Conservation (phyloP, 225 moss, liverwort and hornwort species). For the Physcomitrellopsis africana region DNA sequence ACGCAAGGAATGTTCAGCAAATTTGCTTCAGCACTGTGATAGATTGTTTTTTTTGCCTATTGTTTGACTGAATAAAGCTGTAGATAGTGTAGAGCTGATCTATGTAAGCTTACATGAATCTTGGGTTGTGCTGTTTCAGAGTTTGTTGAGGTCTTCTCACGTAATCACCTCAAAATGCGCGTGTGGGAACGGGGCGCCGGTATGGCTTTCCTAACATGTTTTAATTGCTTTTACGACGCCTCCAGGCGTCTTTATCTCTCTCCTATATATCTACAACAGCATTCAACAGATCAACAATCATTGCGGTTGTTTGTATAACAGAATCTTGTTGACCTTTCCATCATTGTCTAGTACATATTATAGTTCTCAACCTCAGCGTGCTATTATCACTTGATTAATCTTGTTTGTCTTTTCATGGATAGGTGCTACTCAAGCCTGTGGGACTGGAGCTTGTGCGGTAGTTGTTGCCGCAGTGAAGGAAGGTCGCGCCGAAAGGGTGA, state of each 20-base stretch:
- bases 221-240: conserved; percentile 1
- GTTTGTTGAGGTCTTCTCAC: conserved; percentile 89
- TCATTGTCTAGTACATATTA: background rate
- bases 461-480: conserved; percentile 95
- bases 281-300: background rate
- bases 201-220: conserved; percentile 28
- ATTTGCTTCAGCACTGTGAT: background rate
- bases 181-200: conserved; percentile 99
- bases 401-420: conserved; percentile 26
- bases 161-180: conserved; percentile 85
- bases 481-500: conserved; percentile 84
- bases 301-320: background rate
- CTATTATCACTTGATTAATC: conserved; percentile 7
- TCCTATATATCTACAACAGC: background rate
- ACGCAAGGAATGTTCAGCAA: background rate
- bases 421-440: conserved; percentile 97
- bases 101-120: background rate
- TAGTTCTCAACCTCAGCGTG: background rate
- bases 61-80: background rate
- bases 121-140: conserved; percentile 48
- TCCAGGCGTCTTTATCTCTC: background rate
- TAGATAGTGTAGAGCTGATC: conserved; percentile 23
- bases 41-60: background rate
- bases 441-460: conserved; percentile 97
- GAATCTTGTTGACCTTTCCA: background rate